Percentiles rank a stretch among this genome's conserved stretches.
Evolutionary conservation across 306 rosid genomes (phyloP).

Genomic region (Rubus idaeus): DNA sequence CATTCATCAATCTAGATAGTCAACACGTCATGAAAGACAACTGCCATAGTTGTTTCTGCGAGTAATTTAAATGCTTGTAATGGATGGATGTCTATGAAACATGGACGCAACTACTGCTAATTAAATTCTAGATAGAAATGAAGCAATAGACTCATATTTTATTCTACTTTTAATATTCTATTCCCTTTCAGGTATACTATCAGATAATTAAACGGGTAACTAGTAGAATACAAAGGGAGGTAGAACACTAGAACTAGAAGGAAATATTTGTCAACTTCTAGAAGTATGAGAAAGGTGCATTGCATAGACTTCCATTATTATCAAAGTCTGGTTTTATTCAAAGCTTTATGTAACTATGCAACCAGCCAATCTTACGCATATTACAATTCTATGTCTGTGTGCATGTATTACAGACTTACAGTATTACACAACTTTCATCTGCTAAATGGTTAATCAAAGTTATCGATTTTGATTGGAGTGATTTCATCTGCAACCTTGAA

Average conservation of each 20-base stretch:
- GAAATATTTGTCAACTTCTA: slow-evolving; percentile 1
- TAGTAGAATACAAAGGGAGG: slow-evolving; percentile 8
- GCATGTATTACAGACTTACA: background rate
- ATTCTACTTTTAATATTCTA: background rate
- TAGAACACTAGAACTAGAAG: background rate
- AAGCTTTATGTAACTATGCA: background rate
- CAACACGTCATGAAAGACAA: slow-evolving; percentile 9
- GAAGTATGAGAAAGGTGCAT: background rate
- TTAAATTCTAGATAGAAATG: background rate
- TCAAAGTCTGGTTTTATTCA: background rate
- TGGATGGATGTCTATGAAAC: slow-evolving; percentile 1
- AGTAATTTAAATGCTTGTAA: background rate
- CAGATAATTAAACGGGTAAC: background rate
- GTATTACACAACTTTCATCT: background rate
- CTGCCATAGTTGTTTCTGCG: background rate
- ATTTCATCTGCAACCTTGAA: slow-evolving; percentile 78
- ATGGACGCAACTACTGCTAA: background rate
- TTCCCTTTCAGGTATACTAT: background rate
- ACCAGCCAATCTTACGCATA: background rate
- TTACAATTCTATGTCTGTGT: background rate
- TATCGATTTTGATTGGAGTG: slow-evolving; percentile 74
- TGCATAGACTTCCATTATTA: background rate
- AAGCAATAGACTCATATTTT: background rate
- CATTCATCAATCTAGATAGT: slow-evolving; percentile 18
- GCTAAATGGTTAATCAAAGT: slow-evolving; percentile 40